Evolutionary conservation across 164 flowering plant species (phyloP).

Genomic region (Hamamelis virginiana): DNA sequence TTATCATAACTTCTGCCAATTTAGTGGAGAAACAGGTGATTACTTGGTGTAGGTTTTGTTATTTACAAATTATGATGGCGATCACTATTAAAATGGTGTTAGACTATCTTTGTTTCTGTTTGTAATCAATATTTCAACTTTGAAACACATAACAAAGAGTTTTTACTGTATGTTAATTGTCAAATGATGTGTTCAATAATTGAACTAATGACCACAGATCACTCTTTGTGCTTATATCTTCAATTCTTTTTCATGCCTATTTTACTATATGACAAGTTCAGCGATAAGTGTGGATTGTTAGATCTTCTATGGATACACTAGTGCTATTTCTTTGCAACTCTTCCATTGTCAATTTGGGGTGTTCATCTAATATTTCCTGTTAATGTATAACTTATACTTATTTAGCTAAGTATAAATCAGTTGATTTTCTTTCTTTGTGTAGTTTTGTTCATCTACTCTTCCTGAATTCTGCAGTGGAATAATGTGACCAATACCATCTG

Average conservation of each 20-base stretch:
- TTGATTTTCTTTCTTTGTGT: neutral
- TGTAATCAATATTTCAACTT: neutral
- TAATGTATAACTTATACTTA: neutral
- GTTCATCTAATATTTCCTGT: neutral
- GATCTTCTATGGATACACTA: too few relatives aligned
- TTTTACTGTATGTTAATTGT: too few relatives aligned
- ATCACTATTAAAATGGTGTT: neutral
- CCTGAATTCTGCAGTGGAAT: conserved; percentile 66
- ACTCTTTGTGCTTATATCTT: neutral
- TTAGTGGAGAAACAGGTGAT: conserved; percentile 78
- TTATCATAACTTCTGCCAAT: conserved; percentile 85
- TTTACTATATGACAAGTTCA: neutral
- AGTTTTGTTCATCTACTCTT: neutral
- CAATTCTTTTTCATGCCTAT: neutral
- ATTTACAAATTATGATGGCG: neutral
- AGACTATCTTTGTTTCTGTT: too few relatives aligned
- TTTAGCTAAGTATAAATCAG: neutral
- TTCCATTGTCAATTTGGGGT: neutral
- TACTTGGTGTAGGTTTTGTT: neutral
- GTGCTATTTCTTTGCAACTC: neutral
- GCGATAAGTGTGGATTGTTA: too few relatives aligned
- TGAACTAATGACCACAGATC: neutral
- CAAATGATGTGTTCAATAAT: neutral
- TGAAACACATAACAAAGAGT: neutral
- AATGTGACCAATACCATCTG: conserved; percentile 83